Evolutionary conservation across 768 basidiomycete genomes (phyloP).

Genomic region (Pleurotus platypus): DNA sequence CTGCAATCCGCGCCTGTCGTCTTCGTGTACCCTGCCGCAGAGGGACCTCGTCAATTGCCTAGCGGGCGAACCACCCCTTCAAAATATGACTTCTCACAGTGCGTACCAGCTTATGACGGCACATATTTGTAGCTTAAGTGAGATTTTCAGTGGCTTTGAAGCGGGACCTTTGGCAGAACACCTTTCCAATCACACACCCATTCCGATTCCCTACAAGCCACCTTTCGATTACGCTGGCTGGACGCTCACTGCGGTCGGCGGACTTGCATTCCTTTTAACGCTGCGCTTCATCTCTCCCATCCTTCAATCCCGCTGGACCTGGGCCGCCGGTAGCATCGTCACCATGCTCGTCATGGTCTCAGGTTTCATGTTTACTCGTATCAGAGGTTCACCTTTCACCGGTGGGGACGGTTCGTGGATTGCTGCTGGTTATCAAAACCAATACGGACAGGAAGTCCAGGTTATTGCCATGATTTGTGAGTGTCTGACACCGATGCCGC

Average conservation of each 20-base stretch:
- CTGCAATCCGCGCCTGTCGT: slow-evolving; percentile 84
- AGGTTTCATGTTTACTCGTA: slow-evolving; percentile 96
- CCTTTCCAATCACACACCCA: slow-evolving; percentile 70
- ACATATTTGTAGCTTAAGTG: neutral
- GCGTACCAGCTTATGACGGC: slow-evolving; percentile 17
- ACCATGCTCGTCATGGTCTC: slow-evolving; percentile 81
- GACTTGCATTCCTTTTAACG: slow-evolving; percentile 44
- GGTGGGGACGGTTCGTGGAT: slow-evolving; percentile 74
- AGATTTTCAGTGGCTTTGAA: slow-evolving; percentile 68
- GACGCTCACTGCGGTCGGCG: slow-evolving; percentile 39
- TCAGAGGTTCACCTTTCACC: slow-evolving; percentile 73
- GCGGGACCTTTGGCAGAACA: slow-evolving; percentile 73
- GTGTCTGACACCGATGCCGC: slow-evolving; percentile 26
- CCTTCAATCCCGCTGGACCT: slow-evolving; percentile 70
- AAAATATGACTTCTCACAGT: slow-evolving; percentile 81
- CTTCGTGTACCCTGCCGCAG: slow-evolving; percentile 65
- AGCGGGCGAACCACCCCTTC: slow-evolving; percentile 52
- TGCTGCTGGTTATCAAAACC: slow-evolving; percentile 83
- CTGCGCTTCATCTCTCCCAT: slow-evolving; percentile 63
- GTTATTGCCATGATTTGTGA: slow-evolving; percentile 82
- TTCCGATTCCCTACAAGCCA: slow-evolving; percentile 76
- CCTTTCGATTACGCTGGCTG: slow-evolving; percentile 73
- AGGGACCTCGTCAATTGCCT: slow-evolving; percentile 64
- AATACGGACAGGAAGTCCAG: slow-evolving; percentile 90
- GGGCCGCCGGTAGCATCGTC: slow-evolving; percentile 60